Evolutionary conservation across 345 rosid species (phyloP).

Genomic region (Rhizophora apiculata): DNA sequence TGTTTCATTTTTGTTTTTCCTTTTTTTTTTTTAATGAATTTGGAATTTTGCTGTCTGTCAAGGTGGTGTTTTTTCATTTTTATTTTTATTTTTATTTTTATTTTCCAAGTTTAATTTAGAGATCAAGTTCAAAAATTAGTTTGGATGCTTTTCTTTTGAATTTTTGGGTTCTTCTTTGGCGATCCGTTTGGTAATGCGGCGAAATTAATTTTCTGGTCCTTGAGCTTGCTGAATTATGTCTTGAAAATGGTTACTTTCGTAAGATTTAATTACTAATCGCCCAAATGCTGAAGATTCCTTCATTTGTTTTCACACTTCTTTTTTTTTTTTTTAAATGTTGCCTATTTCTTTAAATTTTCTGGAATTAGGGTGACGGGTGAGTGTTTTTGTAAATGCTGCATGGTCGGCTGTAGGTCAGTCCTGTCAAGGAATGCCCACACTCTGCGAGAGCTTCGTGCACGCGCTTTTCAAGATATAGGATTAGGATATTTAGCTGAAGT

Average conservation of each 20-base stretch:
- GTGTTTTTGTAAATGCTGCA: no score
- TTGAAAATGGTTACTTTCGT: constrained; percentile 5
- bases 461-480: no score
- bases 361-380: no score
- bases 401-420: no score
- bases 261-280: not conserved
- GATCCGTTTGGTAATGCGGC: constrained; percentile 24
- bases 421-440: no score
- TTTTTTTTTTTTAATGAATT: not conserved
- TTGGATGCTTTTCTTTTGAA: not conserved
- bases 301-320: not conserved
- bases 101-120: not conserved
- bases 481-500: no score
- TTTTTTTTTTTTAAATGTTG: not conserved
- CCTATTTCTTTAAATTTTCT: not conserved
- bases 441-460: no score
- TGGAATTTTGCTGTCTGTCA: not conserved
- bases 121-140: not conserved
- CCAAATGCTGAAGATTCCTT: not conserved
- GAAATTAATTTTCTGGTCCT: not conserved
- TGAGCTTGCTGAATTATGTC: constrained; percentile 5
- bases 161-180: not conserved
- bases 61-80: not conserved
- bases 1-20: constrained; percentile 9
- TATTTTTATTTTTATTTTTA: no score